Percentiles rank a stretch among this genome's conserved stretches.
These are phyloP conservation scores for Ampelocalamus luodianensis DNA, from an alignment of 176 grass and related monocot species.

Conservation along the genomic window DNA sequence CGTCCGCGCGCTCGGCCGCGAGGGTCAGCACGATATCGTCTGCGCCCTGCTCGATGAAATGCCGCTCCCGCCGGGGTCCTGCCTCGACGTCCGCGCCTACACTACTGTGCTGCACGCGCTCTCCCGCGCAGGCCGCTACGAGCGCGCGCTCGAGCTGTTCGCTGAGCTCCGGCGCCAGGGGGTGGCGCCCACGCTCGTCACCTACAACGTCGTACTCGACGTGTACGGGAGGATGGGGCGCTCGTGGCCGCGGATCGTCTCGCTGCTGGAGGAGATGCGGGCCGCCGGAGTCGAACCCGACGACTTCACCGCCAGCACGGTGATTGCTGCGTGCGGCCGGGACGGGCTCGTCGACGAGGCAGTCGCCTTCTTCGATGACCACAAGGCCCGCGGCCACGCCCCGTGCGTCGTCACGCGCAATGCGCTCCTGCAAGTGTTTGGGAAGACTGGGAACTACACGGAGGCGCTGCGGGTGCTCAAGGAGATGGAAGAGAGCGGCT, in stretches of 20 bases:
- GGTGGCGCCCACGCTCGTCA: slow-evolving; percentile 71
- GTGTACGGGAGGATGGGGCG: slow-evolving; percentile 79
- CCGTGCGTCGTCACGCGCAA: slow-evolving; percentile 80
- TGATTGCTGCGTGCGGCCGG: slow-evolving; percentile 70
- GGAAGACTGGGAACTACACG: slow-evolving; percentile 66
- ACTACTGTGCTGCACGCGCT: slow-evolving; percentile 79
- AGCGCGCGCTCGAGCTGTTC: slow-evolving; percentile 65
- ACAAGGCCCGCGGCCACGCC: slow-evolving; percentile 61
- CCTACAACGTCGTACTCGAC: slow-evolving; percentile 92
- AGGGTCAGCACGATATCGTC: slow-evolving; percentile 47
- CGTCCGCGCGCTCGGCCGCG: slow-evolving; percentile 52
- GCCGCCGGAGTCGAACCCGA: slow-evolving; percentile 56
- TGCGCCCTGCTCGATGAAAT: slow-evolving; percentile 74
- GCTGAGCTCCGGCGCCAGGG: slow-evolving; percentile 59
- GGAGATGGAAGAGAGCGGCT: slow-evolving; percentile 74
- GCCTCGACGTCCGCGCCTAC: slow-evolving; percentile 80
- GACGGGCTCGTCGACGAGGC: slow-evolving; percentile 70
- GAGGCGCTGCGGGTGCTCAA: slow-evolving; percentile 66
- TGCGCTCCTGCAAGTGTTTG: slow-evolving; percentile 79
- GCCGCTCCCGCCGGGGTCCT: slow-evolving; percentile 44
- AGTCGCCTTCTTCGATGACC: slow-evolving; percentile 59
- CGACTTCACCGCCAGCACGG: slow-evolving; percentile 87
- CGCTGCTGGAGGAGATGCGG: slow-evolving; percentile 71
- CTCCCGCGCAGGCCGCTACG: slow-evolving; percentile 59
- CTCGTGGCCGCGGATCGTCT: slow-evolving; percentile 69